phyloP scores from a whole-genome alignment of 2,329 filamentous ascomycete species.

The Iodosphaeria phyllophila region DNA sequence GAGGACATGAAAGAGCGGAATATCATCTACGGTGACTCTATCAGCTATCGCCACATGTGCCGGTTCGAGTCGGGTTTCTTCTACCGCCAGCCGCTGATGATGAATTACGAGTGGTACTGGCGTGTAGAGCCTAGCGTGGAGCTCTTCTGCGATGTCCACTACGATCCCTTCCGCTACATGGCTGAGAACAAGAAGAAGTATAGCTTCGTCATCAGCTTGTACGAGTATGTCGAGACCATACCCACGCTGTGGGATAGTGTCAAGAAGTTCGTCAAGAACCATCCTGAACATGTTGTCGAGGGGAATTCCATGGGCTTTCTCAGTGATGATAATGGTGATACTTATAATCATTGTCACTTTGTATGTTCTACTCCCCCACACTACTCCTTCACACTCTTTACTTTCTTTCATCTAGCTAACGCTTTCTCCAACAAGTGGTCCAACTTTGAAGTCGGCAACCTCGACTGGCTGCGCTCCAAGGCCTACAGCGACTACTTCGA shows the following conservation, averaged over 20 bases:
- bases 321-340: slow-evolving; percentile 77
- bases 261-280: slow-evolving; percentile 81
- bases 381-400: background rate
- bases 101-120: slow-evolving; percentile 99
- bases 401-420: slow-evolving; percentile 9
- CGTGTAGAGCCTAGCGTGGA: slow-evolving; percentile 94
- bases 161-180: slow-evolving; percentile 95
- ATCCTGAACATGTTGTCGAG: slow-evolving; percentile 72
- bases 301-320: slow-evolving; percentile 83
- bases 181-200: slow-evolving; percentile 95
- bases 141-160: slow-evolving; percentile 87
- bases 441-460: slow-evolving; percentile 92
- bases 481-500: slow-evolving; percentile 86
- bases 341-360: slow-evolving; percentile 96
- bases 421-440: slow-evolving; percentile 50
- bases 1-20: slow-evolving; percentile 88
- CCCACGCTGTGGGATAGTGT: slow-evolving; percentile 88
- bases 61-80: slow-evolving; percentile 98
- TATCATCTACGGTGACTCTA: slow-evolving; percentile 94
- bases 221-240: slow-evolving; percentile 94
- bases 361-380: slow-evolving; percentile 29
- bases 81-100: slow-evolving; percentile 85
- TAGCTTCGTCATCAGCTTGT: slow-evolving; percentile 86
- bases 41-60: slow-evolving; percentile 98
- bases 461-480: slow-evolving; percentile 82